These are phyloP conservation scores for Geotrichum aggregatum DNA, from an alignment of 1,139 yeast species.

Conservation along the genomic window DNA sequence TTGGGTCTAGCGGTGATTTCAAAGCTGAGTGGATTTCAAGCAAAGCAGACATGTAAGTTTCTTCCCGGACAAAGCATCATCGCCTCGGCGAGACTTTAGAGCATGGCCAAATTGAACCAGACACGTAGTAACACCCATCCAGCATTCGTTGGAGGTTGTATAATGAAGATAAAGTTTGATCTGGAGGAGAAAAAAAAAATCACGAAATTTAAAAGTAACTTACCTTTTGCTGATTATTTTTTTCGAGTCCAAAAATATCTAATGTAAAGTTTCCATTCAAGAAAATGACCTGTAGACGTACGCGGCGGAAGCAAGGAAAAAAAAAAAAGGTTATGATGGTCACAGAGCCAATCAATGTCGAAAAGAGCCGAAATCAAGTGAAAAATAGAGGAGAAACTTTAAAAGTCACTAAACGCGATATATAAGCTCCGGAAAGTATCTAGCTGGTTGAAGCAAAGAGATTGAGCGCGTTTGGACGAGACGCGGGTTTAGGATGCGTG, in stretches of 20 bases:
- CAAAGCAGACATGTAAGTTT: too few species aligned
- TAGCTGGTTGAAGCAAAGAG: background rate
- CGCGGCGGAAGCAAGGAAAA: background rate
- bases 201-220: background rate
- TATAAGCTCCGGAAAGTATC: background rate
- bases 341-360: background rate
- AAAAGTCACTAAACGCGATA: background rate
- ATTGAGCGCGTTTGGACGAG: background rate
- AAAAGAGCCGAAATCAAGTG: background rate
- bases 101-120: too few species aligned
- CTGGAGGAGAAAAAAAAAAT: background rate
- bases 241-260: constrained; percentile 1
- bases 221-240: background rate
- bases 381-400: background rate
- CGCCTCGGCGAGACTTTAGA: too few species aligned
- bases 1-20: too few species aligned
- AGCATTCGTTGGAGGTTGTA: too few species aligned
- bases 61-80: too few species aligned
- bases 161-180: too few species aligned
- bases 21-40: too few species aligned
- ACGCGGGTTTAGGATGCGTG: background rate
- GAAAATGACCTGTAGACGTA: background rate
- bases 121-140: too few species aligned
- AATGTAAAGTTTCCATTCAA: constrained; percentile 1
- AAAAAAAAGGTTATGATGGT: background rate